These are phyloP conservation scores for Rhizopogon salebrosus DNA, from an alignment of 768 basidiomycete genomes.

Conservation along the genomic window DNA sequence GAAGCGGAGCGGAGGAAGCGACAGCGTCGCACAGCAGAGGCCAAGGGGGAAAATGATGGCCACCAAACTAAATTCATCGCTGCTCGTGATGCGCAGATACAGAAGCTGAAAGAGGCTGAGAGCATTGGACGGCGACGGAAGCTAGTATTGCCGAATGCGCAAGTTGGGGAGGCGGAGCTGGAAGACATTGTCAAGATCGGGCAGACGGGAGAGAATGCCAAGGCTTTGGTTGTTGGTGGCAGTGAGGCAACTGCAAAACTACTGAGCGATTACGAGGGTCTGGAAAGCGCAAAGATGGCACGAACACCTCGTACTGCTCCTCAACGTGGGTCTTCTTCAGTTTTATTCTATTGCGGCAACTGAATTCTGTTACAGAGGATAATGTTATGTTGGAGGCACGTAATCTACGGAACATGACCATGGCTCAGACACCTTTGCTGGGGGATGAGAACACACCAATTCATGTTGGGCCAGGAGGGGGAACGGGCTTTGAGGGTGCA, in stretches of 20 bases:
- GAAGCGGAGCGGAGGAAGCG: conserved; percentile 92
- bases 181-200: conserved; percentile 99
- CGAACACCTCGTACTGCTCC: conserved; percentile 93
- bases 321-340: conserved; percentile 61
- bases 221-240: conserved; percentile 76
- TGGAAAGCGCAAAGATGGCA: conserved; percentile 86
- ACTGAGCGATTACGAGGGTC: conserved; percentile 86
- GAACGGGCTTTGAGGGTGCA: conserved; percentile 91
- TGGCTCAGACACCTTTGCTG: conserved; percentile 87
- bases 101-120: conserved; percentile 96
- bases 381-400: conserved; percentile 92
- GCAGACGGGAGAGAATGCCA: conserved; percentile 83
- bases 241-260: conserved; percentile 82
- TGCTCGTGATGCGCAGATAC: conserved; percentile 96
- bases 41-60: conserved; percentile 54
- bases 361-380: conserved; percentile 59
- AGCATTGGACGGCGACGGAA: conserved; percentile 86
- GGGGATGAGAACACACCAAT: conserved; percentile 98
- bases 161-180: conserved; percentile 90
- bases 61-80: conserved; percentile 93
- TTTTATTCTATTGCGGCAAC: conserved; percentile 4
- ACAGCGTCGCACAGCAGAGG: conserved; percentile 58
- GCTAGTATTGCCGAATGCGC: conserved; percentile 79
- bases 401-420: conserved; percentile 91
- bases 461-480: conserved; percentile 64